A percentile compares a stretch with the other conserved stretches of the same genome.
phyloP scores from a whole-genome alignment of 805 yeast genomes.

The Zygosaccharomyces kombuchaensis region DNA sequence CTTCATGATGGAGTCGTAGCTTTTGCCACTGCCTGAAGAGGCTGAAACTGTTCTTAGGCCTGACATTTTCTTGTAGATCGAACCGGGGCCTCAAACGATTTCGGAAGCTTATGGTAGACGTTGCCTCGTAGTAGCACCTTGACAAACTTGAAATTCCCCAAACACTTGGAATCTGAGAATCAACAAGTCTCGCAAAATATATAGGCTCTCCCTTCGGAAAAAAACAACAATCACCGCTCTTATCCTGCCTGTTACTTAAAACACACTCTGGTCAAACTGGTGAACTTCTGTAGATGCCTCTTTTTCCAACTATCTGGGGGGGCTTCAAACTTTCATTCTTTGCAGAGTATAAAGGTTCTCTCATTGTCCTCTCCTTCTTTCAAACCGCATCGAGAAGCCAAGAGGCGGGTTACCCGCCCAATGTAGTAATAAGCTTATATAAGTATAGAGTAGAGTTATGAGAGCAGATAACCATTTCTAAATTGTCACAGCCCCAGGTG shows the following conservation, averaged over 20 bases:
- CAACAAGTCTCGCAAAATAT: neutral
- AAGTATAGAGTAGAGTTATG: neutral
- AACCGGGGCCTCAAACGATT: neutral
- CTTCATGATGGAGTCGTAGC: conserved; percentile 85
- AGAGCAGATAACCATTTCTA: neutral
- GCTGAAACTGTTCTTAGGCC: conserved; percentile 31
- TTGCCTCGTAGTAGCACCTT: neutral
- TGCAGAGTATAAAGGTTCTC: neutral
- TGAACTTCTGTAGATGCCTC: neutral
- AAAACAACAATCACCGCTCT: neutral
- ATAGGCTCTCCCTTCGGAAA: neutral
- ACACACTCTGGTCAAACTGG: neutral
- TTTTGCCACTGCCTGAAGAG: conserved; percentile 28
- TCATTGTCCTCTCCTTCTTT: conserved; percentile 4
- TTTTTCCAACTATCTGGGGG: neutral
- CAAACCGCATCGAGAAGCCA: neutral
- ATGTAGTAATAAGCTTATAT: neutral
- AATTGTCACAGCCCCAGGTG: neutral
- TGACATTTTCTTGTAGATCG: conserved; percentile 21
- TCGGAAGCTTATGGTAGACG: neutral
- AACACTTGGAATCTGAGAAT: neutral
- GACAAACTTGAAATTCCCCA: neutral
- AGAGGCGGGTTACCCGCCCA: conserved; percentile 2
- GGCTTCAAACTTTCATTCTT: neutral
- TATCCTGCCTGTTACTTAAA: neutral